Conservation (phyloP, 345 rosid genomes). For the Tarenaya hassleriana region DNA sequence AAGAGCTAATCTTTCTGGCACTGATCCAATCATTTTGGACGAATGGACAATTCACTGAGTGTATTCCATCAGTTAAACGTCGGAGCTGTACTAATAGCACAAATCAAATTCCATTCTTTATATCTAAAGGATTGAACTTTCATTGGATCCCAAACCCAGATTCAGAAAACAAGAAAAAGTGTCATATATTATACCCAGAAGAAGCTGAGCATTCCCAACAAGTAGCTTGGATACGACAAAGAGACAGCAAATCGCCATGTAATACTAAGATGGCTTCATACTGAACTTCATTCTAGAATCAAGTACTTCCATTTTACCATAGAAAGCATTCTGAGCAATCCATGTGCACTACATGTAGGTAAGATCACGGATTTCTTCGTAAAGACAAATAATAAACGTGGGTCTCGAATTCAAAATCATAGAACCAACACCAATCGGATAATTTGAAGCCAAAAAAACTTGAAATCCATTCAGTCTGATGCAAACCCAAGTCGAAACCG, state of each 20-base stretch:
- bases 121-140: too few relatives aligned
- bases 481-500: too few relatives aligned
- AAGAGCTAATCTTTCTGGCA: neutral
- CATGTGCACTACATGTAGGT: conserved; percentile 29
- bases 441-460: too few relatives aligned
- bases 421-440: neutral
- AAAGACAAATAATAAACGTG: conserved; percentile 2
- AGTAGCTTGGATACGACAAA: conserved; percentile 23
- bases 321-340: conserved; percentile 23
- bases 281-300: conserved; percentile 7
- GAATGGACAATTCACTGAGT: neutral
- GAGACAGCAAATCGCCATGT: conserved; percentile 27
- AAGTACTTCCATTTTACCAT: conserved; percentile 3
- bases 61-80: too few relatives aligned
- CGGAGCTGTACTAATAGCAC: too few relatives aligned
- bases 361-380: too few relatives aligned
- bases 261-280: conserved; percentile 19
- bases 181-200: too few relatives aligned
- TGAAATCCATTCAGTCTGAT: too few relatives aligned
- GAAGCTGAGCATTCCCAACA: too few relatives aligned
- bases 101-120: too few relatives aligned
- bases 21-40: neutral
- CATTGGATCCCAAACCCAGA: too few relatives aligned
- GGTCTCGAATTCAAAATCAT: conserved; percentile 14
- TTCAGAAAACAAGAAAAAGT: too few relatives aligned